Evolutionary conservation across 352 stramenopile genomes (phyloP).

Genomic region (Globisporangium paroecandrum): DNA sequence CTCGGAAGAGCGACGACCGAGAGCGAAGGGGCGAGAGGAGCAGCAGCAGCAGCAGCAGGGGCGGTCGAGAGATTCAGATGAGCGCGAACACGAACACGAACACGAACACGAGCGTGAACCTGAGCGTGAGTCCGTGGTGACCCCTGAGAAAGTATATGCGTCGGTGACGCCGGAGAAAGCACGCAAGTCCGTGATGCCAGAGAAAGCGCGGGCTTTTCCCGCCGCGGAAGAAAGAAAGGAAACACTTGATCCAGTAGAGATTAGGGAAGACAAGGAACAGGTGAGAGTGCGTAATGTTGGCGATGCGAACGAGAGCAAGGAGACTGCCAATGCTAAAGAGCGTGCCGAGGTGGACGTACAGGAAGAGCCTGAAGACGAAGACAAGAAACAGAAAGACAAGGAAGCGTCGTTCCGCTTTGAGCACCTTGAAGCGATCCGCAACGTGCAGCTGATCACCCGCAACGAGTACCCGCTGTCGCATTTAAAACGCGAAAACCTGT

Average conservation of each 20-base stretch:
- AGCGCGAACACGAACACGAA: neutral
- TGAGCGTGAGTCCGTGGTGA: neutral
- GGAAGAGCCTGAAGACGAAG: slow-evolving; percentile 6
- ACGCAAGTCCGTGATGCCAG: neutral
- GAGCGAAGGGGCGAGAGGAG: neutral
- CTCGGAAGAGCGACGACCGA: slow-evolving; percentile 3
- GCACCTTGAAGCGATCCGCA: slow-evolving; percentile 63
- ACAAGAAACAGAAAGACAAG: slow-evolving; percentile 7
- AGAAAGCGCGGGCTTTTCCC: neutral
- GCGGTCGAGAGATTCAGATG: neutral
- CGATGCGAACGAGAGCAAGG: neutral
- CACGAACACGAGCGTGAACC: neutral
- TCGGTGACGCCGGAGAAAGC: neutral
- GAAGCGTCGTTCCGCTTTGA: slow-evolving; percentile 26
- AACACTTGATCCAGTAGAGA: neutral
- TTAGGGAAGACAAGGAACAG: neutral
- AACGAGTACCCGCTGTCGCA: slow-evolving; percentile 78
- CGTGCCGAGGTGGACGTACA: neutral
- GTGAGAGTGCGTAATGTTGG: neutral
- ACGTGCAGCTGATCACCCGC: slow-evolving; percentile 53
- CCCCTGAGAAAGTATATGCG: neutral
- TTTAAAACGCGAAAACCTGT: slow-evolving; percentile 30
- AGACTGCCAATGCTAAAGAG: neutral
- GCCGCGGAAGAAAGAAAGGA: neutral
- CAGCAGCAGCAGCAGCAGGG: neutral